A percentile compares a stretch with the other conserved stretches of the same genome.
phyloP scores from a whole-genome alignment of 805 yeast genomes.

The Lipomyces yamadae region DNA sequence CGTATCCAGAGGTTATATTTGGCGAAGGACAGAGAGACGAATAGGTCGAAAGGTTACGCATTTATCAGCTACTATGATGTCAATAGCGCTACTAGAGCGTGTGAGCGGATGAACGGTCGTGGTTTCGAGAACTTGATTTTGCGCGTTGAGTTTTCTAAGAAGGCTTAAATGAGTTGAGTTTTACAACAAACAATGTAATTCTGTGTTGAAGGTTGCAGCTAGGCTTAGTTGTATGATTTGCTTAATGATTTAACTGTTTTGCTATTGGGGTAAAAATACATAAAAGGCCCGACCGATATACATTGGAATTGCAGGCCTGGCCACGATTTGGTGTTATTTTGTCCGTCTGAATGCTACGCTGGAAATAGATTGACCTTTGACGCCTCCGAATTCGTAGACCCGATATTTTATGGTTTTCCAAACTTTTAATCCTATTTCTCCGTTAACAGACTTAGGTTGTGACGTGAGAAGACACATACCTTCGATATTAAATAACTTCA shows the following conservation, averaged over 20 bases:
- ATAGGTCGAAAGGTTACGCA: conserved; percentile 93
- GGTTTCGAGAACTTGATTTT: conserved; percentile 90
- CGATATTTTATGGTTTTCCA: conserved; percentile 80
- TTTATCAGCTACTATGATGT: conserved; percentile 80
- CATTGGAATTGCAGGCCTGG: background rate
- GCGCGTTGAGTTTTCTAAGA: conserved; percentile 51
- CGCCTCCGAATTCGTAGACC: conserved; percentile 85
- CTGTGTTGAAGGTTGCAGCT: background rate
- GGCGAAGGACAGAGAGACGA: conserved; percentile 90
- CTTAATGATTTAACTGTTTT: too few species aligned
- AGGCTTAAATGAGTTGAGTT: conserved; percentile 22
- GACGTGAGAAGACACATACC: conserved; percentile 27
- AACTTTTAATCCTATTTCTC: conserved; percentile 52
- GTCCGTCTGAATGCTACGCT: conserved; percentile 67
- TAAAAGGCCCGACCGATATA: background rate
- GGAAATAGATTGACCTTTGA: conserved; percentile 84
- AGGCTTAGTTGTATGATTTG: background rate
- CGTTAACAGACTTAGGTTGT: background rate
- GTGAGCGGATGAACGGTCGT: conserved; percentile 78
- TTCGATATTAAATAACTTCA: conserved; percentile 55
- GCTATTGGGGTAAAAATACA: background rate
- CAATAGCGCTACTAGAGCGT: conserved; percentile 73
- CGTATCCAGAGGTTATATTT: conserved; percentile 75
- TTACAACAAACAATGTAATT: conserved; percentile 1
- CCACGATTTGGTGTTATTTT: conserved; percentile 3